A percentile compares a stretch with the other conserved stretches of the same genome.
Evolutionary conservation across 2,329 filamentous ascomycete species (phyloP).

Genomic region (Incumbomyces delicatus): DNA sequence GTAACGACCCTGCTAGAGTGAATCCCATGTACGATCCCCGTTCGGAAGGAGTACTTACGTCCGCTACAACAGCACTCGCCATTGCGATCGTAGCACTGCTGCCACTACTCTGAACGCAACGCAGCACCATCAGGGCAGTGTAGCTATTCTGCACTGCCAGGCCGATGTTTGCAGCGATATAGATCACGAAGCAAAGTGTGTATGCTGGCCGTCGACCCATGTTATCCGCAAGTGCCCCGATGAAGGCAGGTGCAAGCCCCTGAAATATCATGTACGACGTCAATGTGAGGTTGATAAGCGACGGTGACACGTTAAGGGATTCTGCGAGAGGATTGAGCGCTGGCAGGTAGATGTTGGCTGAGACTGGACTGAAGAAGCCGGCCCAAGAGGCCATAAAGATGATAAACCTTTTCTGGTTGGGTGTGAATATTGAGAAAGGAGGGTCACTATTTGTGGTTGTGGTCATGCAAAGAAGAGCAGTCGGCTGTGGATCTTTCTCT

Average conservation of each 20-base stretch:
- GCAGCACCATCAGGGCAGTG: conserved; percentile 28
- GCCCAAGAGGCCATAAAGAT: conserved; percentile 31
- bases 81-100: conserved; percentile 34
- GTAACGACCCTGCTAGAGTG: conserved; percentile 27
- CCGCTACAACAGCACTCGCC: conserved; percentile 30
- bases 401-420: conserved; percentile 28
- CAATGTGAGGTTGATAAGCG: conserved; percentile 24
- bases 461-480: conserved; percentile 8
- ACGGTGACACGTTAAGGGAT: conserved; percentile 27
- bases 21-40: conserved; percentile 34
- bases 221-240: conserved; percentile 43
- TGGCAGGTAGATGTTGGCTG: conserved; percentile 39
- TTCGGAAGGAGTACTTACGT: conserved; percentile 30
- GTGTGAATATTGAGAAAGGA: conserved; percentile 27
- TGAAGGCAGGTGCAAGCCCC: conserved; percentile 43
- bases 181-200: conserved; percentile 34
- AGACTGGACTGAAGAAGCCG: conserved; percentile 36
- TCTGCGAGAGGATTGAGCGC: conserved; percentile 32
- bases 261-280: conserved; percentile 38
- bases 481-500: not conserved
- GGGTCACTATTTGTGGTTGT: conserved; percentile 12
- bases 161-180: conserved; percentile 34
- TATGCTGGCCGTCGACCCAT: conserved; percentile 43
- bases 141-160: conserved; percentile 33
- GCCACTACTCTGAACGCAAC: conserved; percentile 26